These are phyloP conservation scores for Tritrichomonas foetus DNA, from an alignment of 208 protist genomes.

Conservation along the genomic window DNA sequence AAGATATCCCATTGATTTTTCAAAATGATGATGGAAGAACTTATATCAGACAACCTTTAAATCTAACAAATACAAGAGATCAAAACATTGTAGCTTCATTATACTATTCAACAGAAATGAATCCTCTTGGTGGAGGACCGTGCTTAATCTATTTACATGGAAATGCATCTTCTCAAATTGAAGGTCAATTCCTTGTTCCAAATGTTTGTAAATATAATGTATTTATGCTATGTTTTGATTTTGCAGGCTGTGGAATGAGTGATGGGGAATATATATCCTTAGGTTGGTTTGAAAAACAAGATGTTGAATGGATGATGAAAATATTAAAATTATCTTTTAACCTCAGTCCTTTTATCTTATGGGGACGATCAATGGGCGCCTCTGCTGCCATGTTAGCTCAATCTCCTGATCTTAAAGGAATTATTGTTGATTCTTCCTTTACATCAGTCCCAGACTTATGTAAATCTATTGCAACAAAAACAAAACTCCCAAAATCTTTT, in stretches of 20 bases:
- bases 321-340: background rate
- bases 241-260: background rate
- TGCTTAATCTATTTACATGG: background rate
- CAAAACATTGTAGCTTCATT: background rate
- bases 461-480: background rate
- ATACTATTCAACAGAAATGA: background rate
- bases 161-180: no score
- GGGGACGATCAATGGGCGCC: constrained; percentile 9
- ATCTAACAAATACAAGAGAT: background rate
- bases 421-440: background rate
- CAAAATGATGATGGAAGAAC: background rate
- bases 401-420: background rate
- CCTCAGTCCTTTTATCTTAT: background rate
- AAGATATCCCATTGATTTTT: background rate
- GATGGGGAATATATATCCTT: background rate
- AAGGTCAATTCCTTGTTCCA: constrained; percentile 34
- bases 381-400: background rate
- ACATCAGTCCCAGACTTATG: background rate
- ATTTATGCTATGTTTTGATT: background rate
- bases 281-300: background rate
- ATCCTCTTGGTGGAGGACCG: background rate
- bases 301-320: background rate
- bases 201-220: background rate
- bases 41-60: background rate
- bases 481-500: background rate